Conservation (phyloP, 2,329 filamentous ascomycete species). For the Botrytis tulipae region DNA sequence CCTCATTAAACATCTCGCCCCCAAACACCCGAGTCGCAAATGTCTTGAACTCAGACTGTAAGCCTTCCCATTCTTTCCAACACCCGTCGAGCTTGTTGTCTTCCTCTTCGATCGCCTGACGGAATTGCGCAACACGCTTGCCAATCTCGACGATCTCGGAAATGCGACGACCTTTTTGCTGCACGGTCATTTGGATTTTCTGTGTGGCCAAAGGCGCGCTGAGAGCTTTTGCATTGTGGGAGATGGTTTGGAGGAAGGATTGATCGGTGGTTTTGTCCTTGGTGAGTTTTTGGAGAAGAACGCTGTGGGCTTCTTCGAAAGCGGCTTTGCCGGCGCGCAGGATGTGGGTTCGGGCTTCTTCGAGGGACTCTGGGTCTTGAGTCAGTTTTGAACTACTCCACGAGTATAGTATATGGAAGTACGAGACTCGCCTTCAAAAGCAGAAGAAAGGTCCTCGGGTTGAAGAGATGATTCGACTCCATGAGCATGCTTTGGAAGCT, state of each 20-base stretch:
- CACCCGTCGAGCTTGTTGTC: slow-evolving; percentile 28
- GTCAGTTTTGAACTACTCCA: background rate
- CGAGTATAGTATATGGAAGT: too few species aligned
- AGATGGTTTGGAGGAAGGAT: slow-evolving; percentile 26
- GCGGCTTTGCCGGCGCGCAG: slow-evolving; percentile 15
- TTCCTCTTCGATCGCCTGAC: slow-evolving; percentile 27
- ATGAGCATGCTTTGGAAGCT: background rate
- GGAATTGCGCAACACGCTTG: slow-evolving; percentile 29
- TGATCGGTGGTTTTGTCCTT: slow-evolving; percentile 17
- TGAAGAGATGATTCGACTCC: background rate
- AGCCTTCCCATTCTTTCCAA: slow-evolving; percentile 36
- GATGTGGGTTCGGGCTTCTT: slow-evolving; percentile 26
- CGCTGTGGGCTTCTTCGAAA: slow-evolving; percentile 26
- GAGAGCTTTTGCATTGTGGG: slow-evolving; percentile 16
- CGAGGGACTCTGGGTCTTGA: slow-evolving; percentile 29
- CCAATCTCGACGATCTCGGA: slow-evolving; percentile 30
- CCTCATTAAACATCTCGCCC: slow-evolving; percentile 24
- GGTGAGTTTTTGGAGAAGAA: slow-evolving; percentile 23
- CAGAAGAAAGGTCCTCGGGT: background rate
- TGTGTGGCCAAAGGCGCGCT: slow-evolving; percentile 29
- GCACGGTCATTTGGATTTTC: slow-evolving; percentile 27
- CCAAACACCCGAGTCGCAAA: slow-evolving; percentile 29
- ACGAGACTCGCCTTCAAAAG: background rate
- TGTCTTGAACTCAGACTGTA: slow-evolving; percentile 33
- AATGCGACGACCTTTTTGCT: slow-evolving; percentile 24